Evolutionary conservation across 1,284 basidiomycete genomes (phyloP).

Genomic region (Naganishia cerealis): DNA sequence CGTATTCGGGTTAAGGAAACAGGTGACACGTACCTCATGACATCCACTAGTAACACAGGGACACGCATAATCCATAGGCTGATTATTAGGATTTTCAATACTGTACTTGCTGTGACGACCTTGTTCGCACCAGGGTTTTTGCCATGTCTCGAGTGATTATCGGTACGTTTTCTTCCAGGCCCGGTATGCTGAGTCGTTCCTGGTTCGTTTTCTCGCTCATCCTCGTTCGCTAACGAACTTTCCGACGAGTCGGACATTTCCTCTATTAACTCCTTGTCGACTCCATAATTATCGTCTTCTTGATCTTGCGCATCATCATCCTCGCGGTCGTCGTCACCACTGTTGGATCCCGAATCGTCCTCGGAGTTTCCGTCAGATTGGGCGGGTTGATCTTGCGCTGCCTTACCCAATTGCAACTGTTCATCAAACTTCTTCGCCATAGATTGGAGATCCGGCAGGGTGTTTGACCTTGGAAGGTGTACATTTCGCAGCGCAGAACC

Average conservation of each 20-base stretch:
- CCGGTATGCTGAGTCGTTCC: neutral
- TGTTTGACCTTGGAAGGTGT: conserved; percentile 6
- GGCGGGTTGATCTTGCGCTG: conserved; percentile 28
- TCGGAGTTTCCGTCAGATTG: conserved; percentile 36
- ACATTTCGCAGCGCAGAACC: neutral
- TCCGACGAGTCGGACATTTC: conserved; percentile 1
- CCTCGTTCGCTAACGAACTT: conserved; percentile 20
- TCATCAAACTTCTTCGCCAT: neutral
- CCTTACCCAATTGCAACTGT: conserved; percentile 15
- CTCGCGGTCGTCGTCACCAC: conserved; percentile 36
- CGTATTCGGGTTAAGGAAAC: conserved; percentile 30
- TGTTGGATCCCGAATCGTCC: conserved; percentile 30
- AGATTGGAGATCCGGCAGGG: neutral
- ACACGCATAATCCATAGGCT: conserved; percentile 75
- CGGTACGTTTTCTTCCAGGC: neutral
- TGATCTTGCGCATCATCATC: conserved; percentile 37
- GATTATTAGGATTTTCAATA: conserved; percentile 59
- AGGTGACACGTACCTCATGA: conserved; percentile 62
- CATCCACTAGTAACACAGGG: conserved; percentile 71
- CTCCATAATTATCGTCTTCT: conserved; percentile 46
- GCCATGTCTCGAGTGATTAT: neutral
- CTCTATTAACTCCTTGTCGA: conserved; percentile 43
- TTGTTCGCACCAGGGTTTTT: conserved; percentile 24
- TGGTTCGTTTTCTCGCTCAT: conserved; percentile 23
- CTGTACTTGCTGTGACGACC: conserved; percentile 40